phyloP scores from a whole-genome alignment of 202 grass and related monocot species.

The Hordeum pubiflorum region DNA sequence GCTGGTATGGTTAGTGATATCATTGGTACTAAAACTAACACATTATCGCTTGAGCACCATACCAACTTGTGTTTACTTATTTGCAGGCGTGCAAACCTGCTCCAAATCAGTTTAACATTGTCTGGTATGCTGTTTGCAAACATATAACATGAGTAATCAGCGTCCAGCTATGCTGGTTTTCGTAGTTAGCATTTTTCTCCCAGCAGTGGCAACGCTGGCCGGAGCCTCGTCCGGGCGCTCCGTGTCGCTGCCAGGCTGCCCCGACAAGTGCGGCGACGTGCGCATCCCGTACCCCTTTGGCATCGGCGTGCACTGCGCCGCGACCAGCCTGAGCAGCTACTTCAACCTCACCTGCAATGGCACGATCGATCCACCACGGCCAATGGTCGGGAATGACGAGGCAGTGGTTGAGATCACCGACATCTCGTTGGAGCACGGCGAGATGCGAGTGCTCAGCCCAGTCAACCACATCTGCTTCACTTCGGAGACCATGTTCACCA shows the following conservation, averaged over 20 bases:
- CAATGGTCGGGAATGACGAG: background rate
- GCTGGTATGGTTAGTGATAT: background rate
- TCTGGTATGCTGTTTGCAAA: background rate
- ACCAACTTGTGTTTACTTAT: background rate
- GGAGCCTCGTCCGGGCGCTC: background rate
- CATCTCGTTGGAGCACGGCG: background rate
- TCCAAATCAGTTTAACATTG: background rate
- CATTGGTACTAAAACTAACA: background rate
- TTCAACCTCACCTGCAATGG: background rate
- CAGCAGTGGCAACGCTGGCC: background rate
- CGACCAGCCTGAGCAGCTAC: background rate
- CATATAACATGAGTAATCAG: background rate
- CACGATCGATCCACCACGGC: background rate
- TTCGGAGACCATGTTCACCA: background rate
- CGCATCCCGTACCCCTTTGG: background rate
- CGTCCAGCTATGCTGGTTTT: background rate
- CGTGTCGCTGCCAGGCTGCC: background rate
- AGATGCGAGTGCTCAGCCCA: background rate
- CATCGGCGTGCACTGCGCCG: background rate
- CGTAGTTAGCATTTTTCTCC: background rate
- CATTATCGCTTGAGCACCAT: background rate
- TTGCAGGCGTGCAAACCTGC: background rate
- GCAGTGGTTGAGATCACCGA: background rate
- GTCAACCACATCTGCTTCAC: slow-evolving; percentile 6
- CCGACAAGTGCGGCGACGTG: background rate